Percentiles rank a stretch among this genome's conserved stretches.
Conservation (phyloP, 2,329 filamentous ascomycete species). For the Zasmidium angulare region DNA sequence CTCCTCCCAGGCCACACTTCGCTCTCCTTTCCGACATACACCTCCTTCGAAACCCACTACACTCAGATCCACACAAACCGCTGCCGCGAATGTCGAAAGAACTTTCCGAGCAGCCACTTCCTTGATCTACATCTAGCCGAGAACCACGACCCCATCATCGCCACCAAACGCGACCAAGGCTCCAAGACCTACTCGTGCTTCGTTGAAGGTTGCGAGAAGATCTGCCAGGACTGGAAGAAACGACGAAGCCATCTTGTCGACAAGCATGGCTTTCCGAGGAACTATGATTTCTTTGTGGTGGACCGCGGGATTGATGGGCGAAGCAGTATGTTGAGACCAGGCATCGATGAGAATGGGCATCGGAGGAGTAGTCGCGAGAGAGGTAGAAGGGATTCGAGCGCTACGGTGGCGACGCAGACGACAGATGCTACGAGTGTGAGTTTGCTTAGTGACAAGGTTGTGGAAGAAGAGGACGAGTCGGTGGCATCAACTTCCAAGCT, state of each 20-base stretch:
- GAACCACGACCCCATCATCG: constrained; percentile 79
- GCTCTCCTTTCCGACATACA: constrained; percentile 69
- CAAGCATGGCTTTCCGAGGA: constrained; percentile 85
- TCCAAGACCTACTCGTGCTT: constrained; percentile 94
- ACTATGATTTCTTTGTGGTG: constrained; percentile 84
- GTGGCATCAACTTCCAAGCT: not conserved
- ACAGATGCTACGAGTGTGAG: constrained; percentile 24
- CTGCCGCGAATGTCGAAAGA: constrained; percentile 79
- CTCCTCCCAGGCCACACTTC: constrained; percentile 76
- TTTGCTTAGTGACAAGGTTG: constrained; percentile 12
- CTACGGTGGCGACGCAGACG: constrained; percentile 21
- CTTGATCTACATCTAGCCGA: constrained; percentile 85
- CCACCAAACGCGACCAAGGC: constrained; percentile 70
- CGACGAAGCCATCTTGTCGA: constrained; percentile 85
- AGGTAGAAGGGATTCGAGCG: constrained; percentile 16
- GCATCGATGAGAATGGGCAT: constrained; percentile 35
- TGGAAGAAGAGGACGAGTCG: not conserved
- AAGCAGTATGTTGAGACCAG: constrained; percentile 72
- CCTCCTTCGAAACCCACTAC: constrained; percentile 87
- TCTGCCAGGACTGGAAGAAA: constrained; percentile 81
- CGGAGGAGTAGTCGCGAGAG: constrained; percentile 33
- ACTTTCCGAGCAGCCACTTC: constrained; percentile 82
- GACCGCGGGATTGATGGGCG: constrained; percentile 87
- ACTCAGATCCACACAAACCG: constrained; percentile 76
- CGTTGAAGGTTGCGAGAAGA: constrained; percentile 80